Evolutionary conservation across 2,329 filamentous ascomycete genomes (phyloP), one percentile per base, ranked within the genome.

Genomic region (Diaporthe vaccinii): DNA sequence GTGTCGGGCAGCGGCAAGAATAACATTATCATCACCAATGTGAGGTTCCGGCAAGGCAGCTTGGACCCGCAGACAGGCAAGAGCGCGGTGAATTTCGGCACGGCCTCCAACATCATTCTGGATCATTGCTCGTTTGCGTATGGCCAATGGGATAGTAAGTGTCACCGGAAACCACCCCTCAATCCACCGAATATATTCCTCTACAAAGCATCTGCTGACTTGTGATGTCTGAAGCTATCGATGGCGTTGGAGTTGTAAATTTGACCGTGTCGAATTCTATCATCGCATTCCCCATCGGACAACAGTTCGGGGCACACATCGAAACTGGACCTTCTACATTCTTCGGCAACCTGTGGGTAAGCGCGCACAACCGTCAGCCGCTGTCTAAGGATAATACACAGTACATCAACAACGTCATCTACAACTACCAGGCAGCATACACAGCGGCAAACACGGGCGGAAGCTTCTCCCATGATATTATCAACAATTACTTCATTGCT

Each of bases 201-300:
- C 2, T 4, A 1, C 6, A 25, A 3, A 22, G 1, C 1, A n/a
- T 25, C 25, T 4, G 31, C 62, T 68, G 22, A 68, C 62, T 25
- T 4, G 2, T 7, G 7, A 14, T 17, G 15, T 12, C 2, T n/a
- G 1, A 31, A 68, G 65, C 80, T 20, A 85, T 87, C 70, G 84
- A 80, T 31, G 84, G 84, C 1, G 77, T 79, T 7, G 79, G 80
- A 8, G 81, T 80, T 0, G 83, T 82, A 20, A 87, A 86, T 72
- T 84, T 87, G 76, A 87, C 86, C 1, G 84, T 87, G 39, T 84
- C 85, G 67, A 85, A 87, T 77, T 85, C 82, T 65, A 87, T 87
- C 77, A 86, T 87, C 49, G 83, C 81, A 1, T 84, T 87, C 75
- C 85, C 85, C 2, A 80, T 87, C 12, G 81, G 85, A 9, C 85